phyloP scores from a whole-genome alignment of 306 rosid species.

The Malus domestica region DNA sequence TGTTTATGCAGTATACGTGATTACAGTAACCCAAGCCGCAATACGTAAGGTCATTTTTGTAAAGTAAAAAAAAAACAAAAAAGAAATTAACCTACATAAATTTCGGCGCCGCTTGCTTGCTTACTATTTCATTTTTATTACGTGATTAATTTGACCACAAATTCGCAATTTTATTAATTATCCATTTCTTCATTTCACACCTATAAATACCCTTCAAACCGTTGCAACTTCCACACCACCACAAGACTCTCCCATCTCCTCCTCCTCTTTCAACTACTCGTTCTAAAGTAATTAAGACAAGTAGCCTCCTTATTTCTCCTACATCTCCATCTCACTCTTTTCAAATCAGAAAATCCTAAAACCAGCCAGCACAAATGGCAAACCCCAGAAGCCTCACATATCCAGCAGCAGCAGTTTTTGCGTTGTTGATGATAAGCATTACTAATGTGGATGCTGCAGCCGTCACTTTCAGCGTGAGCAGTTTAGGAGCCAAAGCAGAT shows the following conservation, averaged over 20 bases:
- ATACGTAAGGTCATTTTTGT: neutral
- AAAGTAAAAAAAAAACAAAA: neutral
- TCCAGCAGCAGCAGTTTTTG: neutral
- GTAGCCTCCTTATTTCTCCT: too few relatives aligned
- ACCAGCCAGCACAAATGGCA: slow-evolving; percentile 4
- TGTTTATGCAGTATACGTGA: too few relatives aligned
- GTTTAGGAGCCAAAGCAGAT: slow-evolving; percentile 29
- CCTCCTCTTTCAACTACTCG: neutral
- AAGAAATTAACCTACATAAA: neutral
- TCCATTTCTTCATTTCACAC: neutral
- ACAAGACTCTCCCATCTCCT: neutral
- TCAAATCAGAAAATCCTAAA: neutral
- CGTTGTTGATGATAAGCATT: neutral
- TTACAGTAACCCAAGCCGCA: neutral
- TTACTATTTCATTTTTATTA: neutral
- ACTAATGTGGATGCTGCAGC: neutral
- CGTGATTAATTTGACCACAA: neutral
- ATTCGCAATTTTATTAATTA: neutral
- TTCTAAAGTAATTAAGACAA: too few relatives aligned
- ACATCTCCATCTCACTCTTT: neutral
- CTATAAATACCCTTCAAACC: slow-evolving; percentile 21
- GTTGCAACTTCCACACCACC: slow-evolving; percentile 13
- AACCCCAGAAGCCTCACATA: neutral
- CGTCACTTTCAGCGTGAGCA: slow-evolving; percentile 18
- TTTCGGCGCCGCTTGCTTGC: slow-evolving; percentile 2